These are phyloP conservation scores for Begonia masoniana DNA, from an alignment of 306 rosid species.

Conservation along the genomic window DNA sequence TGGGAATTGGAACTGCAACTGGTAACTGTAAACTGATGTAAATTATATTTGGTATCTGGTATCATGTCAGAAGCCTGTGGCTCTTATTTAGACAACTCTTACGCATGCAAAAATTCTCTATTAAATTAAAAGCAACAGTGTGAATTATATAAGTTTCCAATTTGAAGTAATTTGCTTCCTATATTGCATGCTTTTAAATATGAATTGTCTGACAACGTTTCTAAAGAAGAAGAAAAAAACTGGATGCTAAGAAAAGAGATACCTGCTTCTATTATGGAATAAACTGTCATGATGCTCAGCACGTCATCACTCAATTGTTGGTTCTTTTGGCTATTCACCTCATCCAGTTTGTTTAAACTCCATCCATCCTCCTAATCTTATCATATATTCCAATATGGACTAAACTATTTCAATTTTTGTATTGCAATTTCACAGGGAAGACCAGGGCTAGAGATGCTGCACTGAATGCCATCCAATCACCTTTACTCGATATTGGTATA, in stretches of 20 bases:
- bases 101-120: too few relatives aligned
- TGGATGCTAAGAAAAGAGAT: not conserved
- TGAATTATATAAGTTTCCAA: too few relatives aligned
- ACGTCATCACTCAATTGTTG: not conserved
- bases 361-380: not conserved
- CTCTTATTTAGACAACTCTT: too few relatives aligned
- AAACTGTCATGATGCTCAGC: not conserved
- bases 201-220: too few relatives aligned
- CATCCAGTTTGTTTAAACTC: too few relatives aligned
- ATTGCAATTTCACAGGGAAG: conserved; percentile 48
- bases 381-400: conserved; percentile 5
- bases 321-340: not conserved
- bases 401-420: conserved; percentile 11
- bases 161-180: too few relatives aligned
- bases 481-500: conserved; percentile 89
- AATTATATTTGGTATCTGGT: too few relatives aligned
- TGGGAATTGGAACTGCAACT: conserved; percentile 95
- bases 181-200: too few relatives aligned
- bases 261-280: not conserved
- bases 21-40: conserved; percentile 23
- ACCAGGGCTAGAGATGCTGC: conserved; percentile 99
- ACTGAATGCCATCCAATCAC: conserved; percentile 95
- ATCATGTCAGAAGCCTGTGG: too few relatives aligned
- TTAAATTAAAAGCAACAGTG: too few relatives aligned
- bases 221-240: too few relatives aligned